Base-by-base conservation (phyloP, 441 rosid genomes). In the Dalechampia spathulata region DNA sequence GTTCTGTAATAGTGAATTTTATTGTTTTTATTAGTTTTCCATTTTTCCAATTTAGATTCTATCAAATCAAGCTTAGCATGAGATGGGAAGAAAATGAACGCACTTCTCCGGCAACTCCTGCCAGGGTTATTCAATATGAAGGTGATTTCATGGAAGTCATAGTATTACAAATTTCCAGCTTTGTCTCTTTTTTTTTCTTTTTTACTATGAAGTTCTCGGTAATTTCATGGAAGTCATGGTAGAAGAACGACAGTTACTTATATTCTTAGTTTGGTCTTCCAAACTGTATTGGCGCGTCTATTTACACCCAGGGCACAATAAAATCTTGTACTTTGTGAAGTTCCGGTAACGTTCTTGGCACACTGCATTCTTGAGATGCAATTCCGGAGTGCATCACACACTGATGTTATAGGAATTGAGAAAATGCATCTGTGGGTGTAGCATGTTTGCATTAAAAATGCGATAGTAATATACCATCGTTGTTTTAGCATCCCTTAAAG, bases 81-180 rank as follows among this genome's bases (percentile, higher is more conserved):
- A 81, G 79, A 78, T 77, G 86, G 89, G 98, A 88, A 69, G 82
- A 81, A 20, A 59, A 66, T 49, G 74, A 68, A 45, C 26, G 63
- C 57, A 32, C 61, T 41, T 61, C 74, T 51, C 49, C 68, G 26
- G 98, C 78, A 49, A 75, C 82, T 62, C 96, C 95, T 49, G 78
- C 96, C 8, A 78, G 91, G 69, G 98, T 86, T 42, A 81, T 88
- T 67, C 96, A 91, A 60, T 88, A 91, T 77, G 98, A 88, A 84
- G 93, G 98, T 91, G 64, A 68, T 34, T 5, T 11, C 28, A 16
- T 1, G 6, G 12, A 34, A 34, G 8, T 30, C 8, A 30, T 30
- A 30, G 8, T 30, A 30, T 30, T n/a, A n/a, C n/a, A n/a, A n/a
- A 30, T 30, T 34, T 21, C 20, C 40, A 27, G 0, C n/a, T 8